Evolutionary conservation across 1,284 basidiomycete species (phyloP).

Genomic region (Gomphus sp.): DNA sequence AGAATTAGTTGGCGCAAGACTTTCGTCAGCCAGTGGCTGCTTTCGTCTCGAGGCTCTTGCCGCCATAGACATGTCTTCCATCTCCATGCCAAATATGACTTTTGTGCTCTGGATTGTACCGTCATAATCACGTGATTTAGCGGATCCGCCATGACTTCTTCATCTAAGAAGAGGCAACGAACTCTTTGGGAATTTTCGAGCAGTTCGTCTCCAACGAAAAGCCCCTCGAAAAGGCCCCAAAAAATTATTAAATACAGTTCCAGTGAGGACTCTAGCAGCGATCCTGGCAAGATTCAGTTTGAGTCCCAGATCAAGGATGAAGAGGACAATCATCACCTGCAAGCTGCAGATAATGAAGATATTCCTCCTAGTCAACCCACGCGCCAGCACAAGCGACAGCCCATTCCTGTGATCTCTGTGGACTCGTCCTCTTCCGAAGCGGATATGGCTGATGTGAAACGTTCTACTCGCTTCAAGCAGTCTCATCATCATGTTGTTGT

Average conservation of each 20-base stretch:
- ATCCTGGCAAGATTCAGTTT: neutral
- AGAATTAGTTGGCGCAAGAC: neutral
- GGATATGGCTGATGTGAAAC: neutral
- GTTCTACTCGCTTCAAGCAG: neutral
- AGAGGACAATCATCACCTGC: neutral
- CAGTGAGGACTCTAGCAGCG: neutral
- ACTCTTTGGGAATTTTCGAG: slow-evolving; percentile 5
- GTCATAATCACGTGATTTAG: neutral
- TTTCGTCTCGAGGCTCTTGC: neutral
- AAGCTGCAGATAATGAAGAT: neutral
- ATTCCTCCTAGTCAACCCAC: neutral
- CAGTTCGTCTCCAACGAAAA: neutral
- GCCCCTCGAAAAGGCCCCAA: neutral
- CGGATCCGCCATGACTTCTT: neutral
- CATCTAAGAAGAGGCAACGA: slow-evolving; percentile 5
- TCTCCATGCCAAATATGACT: neutral
- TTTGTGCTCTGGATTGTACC: neutral
- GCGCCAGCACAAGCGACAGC: neutral
- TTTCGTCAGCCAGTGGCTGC: neutral
- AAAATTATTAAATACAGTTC: neutral
- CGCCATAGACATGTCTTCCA: neutral
- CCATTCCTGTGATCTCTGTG: neutral
- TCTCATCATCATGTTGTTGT: neutral
- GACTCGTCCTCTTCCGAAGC: neutral
- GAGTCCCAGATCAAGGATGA: neutral